Evolutionary conservation across 129 eudicot genomes (phyloP).

Genomic region (Scalesia atractyloides): DNA sequence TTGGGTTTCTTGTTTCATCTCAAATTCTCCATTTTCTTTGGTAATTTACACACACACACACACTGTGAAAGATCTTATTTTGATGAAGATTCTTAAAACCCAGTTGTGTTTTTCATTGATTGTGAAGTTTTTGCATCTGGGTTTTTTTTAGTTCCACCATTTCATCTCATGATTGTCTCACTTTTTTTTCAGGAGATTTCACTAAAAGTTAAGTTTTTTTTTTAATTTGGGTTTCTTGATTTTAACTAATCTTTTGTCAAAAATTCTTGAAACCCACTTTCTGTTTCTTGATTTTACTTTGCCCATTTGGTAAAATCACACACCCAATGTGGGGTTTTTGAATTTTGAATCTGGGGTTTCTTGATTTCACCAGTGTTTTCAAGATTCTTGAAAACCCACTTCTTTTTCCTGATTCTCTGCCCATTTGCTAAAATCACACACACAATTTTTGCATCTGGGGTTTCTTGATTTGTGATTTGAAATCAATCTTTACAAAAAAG

Average conservation of each 20-base stretch:
- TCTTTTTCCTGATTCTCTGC: neutral
- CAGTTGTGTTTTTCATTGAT: constrained; percentile 9
- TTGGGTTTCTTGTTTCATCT: neutral
- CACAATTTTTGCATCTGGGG: neutral
- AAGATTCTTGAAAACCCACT: neutral
- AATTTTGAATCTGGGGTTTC: too few relatives aligned
- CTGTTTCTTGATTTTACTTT: too few relatives aligned
- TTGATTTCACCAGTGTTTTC: too few relatives aligned
- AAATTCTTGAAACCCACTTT: neutral
- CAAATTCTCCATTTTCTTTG: neutral
- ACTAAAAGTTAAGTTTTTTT: neutral
- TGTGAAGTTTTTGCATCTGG: neutral
- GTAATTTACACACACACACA: neutral
- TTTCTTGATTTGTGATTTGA: neutral
- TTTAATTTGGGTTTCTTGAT: constrained; percentile 15
- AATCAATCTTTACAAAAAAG: neutral
- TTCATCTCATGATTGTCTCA: too few relatives aligned
- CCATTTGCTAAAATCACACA: neutral
- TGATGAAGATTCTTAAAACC: constrained; percentile 2
- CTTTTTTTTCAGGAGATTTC: constrained; percentile 6
- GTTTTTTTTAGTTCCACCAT: neutral
- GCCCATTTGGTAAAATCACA: too few relatives aligned
- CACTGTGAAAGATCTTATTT: neutral
- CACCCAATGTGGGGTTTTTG: too few relatives aligned
- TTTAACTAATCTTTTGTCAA: neutral